Evolutionary conservation across 2,329 filamentous ascomycete species (phyloP), one percentile per base, ranked within the genome.

Genomic region (Aspergillus aculeatus): DNA sequence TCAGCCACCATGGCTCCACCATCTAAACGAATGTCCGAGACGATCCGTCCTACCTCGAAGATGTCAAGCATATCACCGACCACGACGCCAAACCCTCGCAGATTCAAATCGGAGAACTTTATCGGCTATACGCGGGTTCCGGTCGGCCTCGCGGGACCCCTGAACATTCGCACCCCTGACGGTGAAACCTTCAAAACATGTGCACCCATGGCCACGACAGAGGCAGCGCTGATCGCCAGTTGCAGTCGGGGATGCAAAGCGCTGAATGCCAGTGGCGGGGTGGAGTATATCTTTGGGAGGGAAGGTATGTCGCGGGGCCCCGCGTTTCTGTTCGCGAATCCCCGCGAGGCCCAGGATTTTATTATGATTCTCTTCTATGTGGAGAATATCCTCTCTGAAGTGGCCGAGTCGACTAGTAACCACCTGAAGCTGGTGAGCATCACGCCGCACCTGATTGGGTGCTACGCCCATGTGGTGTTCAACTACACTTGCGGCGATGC

Each of bases 191-290:
- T 23, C 26, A 61, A n/a, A 7, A 41, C 69, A 31, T 67, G 64
- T 52, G 71, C 67, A 0, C 71, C 72, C 10, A 60, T 74, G 16
- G 71, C 71, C 10, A 74, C 70, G 3, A 60, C 62, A 12, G 69
- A 74, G 49, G 64, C 70, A 3, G 68, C 68, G 2, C 55, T 72
- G 14, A 62, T 73, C 9, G 70, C 68, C 3, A 69, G 67, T 47
- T 74, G 71, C 55, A 69, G 69, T 2, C 62, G 70, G 19, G 72
- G 72, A 19, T 69, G 70, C 56, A 73, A 72, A 54, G 57, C 63
- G 2, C 63, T 72, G 19, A 68, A 66, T 26, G 31, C 66, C 55
- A 26, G 59, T 66, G 59, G 59, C 2, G 59, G 59, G 0, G 21
- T 56, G 12, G 61, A 67, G 24, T 64, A 66, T 24, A 58, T 62